Evolutionary conservation across 805 yeast genomes (phyloP).

Genomic region (Myxozyma mucilagina): DNA sequence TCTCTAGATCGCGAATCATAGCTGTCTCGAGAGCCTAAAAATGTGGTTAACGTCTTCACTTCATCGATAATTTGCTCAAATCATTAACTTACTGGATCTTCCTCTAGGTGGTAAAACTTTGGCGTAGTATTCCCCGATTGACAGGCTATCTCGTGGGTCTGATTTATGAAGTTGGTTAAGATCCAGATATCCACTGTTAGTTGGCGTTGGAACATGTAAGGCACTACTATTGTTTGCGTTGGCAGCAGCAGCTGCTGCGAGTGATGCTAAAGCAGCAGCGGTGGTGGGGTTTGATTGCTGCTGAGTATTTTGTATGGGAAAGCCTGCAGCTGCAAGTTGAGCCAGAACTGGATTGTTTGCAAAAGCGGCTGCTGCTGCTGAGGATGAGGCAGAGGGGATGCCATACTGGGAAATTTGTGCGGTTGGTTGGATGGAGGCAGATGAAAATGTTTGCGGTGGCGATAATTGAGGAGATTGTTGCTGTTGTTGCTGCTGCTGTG

Average conservation of each 20-base stretch:
- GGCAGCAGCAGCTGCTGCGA: conserved; percentile 18
- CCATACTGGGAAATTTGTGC: conserved; percentile 4
- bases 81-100: background rate
- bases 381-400: conserved; percentile 2
- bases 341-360: conserved; percentile 4
- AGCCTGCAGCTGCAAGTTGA: conserved; percentile 14
- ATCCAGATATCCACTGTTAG: conserved; percentile 20
- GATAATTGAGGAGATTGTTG: conserved; percentile 4
- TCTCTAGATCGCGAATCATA: background rate
- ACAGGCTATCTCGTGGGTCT: conserved; percentile 13
- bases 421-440: conserved; percentile 5
- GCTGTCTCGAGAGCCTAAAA: background rate
- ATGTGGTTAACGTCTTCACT: background rate
- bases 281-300: conserved; percentile 11
- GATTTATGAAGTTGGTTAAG: conserved; percentile 2
- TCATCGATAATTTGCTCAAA: background rate
- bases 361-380: background rate
- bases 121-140: conserved; percentile 18
- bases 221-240: background rate
- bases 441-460: background rate
- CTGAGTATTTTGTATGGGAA: conserved; percentile 5
- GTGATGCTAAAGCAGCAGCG: conserved; percentile 32
- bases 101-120: background rate
- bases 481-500: conserved; percentile 26
- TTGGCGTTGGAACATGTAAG: conserved; percentile 9